Conservation (phyloP, 495 filamentous ascomycete genomes). For the Penicillium antarcticum region DNA sequence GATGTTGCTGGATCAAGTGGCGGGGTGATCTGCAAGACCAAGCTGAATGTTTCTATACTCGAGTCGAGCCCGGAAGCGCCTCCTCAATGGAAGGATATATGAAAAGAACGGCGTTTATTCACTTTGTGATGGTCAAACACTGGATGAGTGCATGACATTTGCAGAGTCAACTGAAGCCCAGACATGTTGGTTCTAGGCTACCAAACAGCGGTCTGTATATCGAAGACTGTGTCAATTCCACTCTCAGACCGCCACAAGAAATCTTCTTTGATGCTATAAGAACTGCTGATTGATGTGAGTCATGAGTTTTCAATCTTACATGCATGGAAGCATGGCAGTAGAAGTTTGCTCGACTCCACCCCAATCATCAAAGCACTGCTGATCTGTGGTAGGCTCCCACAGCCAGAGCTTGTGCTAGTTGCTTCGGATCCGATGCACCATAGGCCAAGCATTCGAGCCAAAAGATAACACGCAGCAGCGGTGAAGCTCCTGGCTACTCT, state of each 20-base stretch:
- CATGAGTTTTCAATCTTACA: conserved; percentile 8
- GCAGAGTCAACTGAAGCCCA: background rate
- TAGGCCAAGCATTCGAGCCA: conserved; percentile 3
- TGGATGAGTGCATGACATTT: conserved; percentile 8
- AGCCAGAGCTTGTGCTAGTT: background rate
- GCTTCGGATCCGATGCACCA: conserved; percentile 1
- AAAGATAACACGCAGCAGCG: conserved; percentile 16
- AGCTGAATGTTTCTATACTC: background rate
- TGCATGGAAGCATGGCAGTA: conserved; percentile 8
- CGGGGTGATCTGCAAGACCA: background rate
- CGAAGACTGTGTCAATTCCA: background rate
- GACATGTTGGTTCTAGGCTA: background rate
- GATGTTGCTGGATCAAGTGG: conserved; percentile 13
- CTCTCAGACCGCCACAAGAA: conserved; percentile 7
- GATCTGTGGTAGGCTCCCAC: background rate
- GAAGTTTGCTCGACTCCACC: background rate
- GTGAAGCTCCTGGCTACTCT: conserved; percentile 11
- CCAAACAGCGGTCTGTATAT: conserved; percentile 10
- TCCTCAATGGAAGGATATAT: conserved; percentile 7
- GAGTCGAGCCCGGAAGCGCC: background rate
- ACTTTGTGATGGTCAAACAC: conserved; percentile 4
- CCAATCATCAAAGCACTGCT: conserved; percentile 1
- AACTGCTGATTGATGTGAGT: conserved; percentile 5
- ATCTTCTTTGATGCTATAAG: background rate
- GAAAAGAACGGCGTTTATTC: background rate